A percentile compares a stretch with the other conserved stretches of the same genome.
These are phyloP conservation scores for Linanthus parryae DNA, from an alignment of 148 eudicot genomes.

Conservation along the genomic window DNA sequence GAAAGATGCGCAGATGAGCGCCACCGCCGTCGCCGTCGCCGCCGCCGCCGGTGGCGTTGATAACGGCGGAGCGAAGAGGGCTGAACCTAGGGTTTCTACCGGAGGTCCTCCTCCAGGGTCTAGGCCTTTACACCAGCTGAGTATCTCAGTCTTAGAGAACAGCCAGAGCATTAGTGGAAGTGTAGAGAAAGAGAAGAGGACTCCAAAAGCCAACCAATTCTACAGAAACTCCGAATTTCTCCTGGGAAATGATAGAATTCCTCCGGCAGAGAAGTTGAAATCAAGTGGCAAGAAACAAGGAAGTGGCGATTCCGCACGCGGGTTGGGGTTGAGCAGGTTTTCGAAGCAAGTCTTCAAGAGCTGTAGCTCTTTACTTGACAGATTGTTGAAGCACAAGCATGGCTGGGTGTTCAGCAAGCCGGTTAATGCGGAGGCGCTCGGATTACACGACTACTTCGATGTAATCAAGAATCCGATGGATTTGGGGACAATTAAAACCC, in stretches of 20 bases:
- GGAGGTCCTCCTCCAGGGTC: slow-evolving; percentile 33
- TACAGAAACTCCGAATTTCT: slow-evolving; percentile 59
- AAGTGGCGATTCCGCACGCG: slow-evolving; percentile 28
- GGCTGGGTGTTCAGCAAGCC: slow-evolving; percentile 91
- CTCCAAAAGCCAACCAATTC: slow-evolving; percentile 61
- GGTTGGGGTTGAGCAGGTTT: slow-evolving; percentile 33
- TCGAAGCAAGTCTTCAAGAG: slow-evolving; percentile 50
- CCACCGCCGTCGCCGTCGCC: slow-evolving; percentile 15
- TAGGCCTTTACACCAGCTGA: slow-evolving; percentile 49
- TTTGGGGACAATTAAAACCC: slow-evolving; percentile 85
- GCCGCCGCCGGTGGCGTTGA: slow-evolving; percentile 23
- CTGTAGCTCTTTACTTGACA: slow-evolving; percentile 61
- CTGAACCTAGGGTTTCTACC: slow-evolving; percentile 39
- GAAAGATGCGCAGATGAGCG: slow-evolving; percentile 24
- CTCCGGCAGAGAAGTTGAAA: slow-evolving; percentile 48
- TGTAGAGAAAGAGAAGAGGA: slow-evolving; percentile 66
- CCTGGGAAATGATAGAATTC: slow-evolving; percentile 66
- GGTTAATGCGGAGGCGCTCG: slow-evolving; percentile 69
- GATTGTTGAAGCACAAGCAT: slow-evolving; percentile 86
- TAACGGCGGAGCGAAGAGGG: slow-evolving; percentile 38
- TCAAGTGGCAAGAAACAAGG: slow-evolving; percentile 45
- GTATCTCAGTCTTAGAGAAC: slow-evolving; percentile 39
- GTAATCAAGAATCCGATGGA: slow-evolving; percentile 90
- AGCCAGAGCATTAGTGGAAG: slow-evolving; percentile 42
- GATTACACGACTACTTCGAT: slow-evolving; percentile 77